Conservation (phyloP, 306 rosid genomes). For the Urtica urens region DNA sequence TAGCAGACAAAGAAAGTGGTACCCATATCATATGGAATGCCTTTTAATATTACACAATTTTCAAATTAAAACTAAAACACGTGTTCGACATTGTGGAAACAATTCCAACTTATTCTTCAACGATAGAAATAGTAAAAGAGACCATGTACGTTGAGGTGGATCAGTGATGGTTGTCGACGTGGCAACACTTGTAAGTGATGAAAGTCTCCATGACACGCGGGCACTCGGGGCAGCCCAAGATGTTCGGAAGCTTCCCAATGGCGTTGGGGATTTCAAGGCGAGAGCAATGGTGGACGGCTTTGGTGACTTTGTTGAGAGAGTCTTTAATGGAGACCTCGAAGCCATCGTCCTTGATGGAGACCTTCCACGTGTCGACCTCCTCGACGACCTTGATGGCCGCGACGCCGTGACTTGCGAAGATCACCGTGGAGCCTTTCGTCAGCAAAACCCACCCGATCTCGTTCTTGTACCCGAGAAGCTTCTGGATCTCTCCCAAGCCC, state of each 20-base stretch:
- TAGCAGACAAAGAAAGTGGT: too few relatives aligned
- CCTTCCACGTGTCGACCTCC: conserved; percentile 41
- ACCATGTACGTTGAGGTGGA: too few relatives aligned
- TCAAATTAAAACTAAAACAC: too few relatives aligned
- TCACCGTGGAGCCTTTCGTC: conserved; percentile 27
- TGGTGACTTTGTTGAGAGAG: conserved; percentile 11
- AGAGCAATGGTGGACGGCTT: conserved; percentile 15
- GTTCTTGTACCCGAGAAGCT: conserved; percentile 45
- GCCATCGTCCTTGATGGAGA: conserved; percentile 16
- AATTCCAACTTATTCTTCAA: too few relatives aligned
- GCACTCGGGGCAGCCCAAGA: conserved; percentile 46
- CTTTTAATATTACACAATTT: too few relatives aligned
- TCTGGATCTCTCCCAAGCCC: conserved; percentile 32
- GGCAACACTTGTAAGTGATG: conserved; percentile 57
- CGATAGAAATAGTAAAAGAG: too few relatives aligned
- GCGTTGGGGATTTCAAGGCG: conserved; percentile 31
- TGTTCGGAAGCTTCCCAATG: conserved; percentile 39
- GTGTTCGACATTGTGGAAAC: too few relatives aligned
- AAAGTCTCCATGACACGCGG: conserved; percentile 44
- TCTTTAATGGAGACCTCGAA: conserved; percentile 24
- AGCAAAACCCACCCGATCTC: conserved; percentile 49
- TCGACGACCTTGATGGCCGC: conserved; percentile 25
- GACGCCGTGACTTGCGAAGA: conserved; percentile 29
- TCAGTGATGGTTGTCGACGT: too few relatives aligned
- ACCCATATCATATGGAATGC: too few relatives aligned